Evolutionary conservation across 768 basidiomycete species (phyloP).

Genomic region (Pulveroboletus sp.): DNA sequence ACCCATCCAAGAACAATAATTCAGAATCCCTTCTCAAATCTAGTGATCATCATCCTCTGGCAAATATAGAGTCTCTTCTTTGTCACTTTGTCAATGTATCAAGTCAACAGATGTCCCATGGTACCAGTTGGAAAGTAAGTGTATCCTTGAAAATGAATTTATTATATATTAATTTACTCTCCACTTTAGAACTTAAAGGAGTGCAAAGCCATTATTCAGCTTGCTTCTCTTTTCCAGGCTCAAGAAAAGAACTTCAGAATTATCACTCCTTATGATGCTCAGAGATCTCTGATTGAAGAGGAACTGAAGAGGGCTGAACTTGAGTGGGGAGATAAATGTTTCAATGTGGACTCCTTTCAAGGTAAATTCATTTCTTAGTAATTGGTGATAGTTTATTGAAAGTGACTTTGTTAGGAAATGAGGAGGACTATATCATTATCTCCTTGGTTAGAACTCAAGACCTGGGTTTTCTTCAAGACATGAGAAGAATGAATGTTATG

Average conservation of each 20-base stretch:
- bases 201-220: constrained; percentile 46
- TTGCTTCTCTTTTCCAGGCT: constrained; percentile 54
- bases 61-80: constrained; percentile 35
- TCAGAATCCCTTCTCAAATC: constrained; percentile 43
- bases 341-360: constrained; percentile 80
- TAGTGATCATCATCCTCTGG: constrained; percentile 43
- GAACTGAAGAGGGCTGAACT: constrained; percentile 47
- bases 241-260: constrained; percentile 51
- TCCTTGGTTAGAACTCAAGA: constrained; percentile 61
- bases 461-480: constrained; percentile 63
- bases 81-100: constrained; percentile 63
- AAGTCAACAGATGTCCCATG: constrained; percentile 32
- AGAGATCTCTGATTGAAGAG: constrained; percentile 55
- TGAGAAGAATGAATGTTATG: constrained; percentile 82
- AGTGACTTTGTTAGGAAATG: constrained; percentile 55
- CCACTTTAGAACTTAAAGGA: constrained; percentile 55
- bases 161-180: not conserved
- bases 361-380: constrained; percentile 37
- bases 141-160: not conserved
- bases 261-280: constrained; percentile 80
- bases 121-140: constrained; percentile 39
- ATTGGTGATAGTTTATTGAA: not conserved
- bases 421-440: constrained; percentile 71
- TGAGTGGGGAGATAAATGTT: constrained; percentile 62
- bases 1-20: constrained; percentile 41